Base-by-base conservation (phyloP, 441 rosid genomes). In the Populus trichocarpa region DNA sequence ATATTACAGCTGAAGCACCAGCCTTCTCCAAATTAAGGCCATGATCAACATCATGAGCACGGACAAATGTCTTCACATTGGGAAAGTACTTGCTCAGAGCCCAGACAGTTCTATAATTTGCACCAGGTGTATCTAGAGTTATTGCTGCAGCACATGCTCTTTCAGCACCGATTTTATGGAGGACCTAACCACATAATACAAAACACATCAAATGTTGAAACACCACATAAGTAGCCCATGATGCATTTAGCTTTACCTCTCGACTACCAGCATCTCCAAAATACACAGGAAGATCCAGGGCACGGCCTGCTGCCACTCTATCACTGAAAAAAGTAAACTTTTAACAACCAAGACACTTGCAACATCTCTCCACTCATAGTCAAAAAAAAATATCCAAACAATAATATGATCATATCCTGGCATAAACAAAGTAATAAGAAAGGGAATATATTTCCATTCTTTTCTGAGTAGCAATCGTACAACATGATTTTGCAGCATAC, bases 21-120 rank as follows among this genome's bases (percentile, higher is more conserved):
- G 98, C 99, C 82, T 96, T 96, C 67, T 96, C 99, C 87, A 96
- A 84, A 81, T 93, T 96, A 75, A 96, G 88, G 79, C 99, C 99
- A 76, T 96, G 96, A 79, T 90, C 99, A 84, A 96, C 96, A 83
- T 94, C 99, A 35, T 96, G 99, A 77, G 99, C 99, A 73, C 98
- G 98, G 57, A 96, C 98, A 82, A 91, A 94, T 61, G 98, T 96
- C 82, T 94, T 96, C 80, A 93, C 97, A 18, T 96, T 94, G 38
- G 99, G 99, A 81, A 90, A 96, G 79, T 93, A 86, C 91, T 96
- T 96, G 97, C 87, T 96, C 81, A 96, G 84, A 77, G 99, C 98
- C 98, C 99, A 96, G 57, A 96, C 99, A 83, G 97, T 90, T 90
- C 99, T 90, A 86, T 93, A 96, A 80, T 96, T 96, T 80, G 98